These are phyloP conservation scores for Fusarium luffae DNA, from an alignment of 2,329 filamentous ascomycete species.

Conservation along the genomic window DNA sequence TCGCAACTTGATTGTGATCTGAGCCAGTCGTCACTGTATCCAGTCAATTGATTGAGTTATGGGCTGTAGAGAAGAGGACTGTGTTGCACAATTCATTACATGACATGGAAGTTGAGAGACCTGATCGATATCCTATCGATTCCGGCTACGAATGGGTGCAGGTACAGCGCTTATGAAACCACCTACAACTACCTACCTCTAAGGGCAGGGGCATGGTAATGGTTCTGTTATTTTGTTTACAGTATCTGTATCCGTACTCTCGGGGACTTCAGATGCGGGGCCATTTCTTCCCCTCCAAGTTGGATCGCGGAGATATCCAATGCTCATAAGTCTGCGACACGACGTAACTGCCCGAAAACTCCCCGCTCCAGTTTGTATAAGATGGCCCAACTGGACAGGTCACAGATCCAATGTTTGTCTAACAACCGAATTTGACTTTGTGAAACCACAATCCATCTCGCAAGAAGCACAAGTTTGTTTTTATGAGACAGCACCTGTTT, in stretches of 20 bases:
- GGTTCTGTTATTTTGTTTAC: neutral
- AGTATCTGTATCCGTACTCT: neutral
- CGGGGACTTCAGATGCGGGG: slow-evolving; percentile 19
- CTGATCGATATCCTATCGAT: neutral
- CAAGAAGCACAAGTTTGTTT: slow-evolving; percentile 16
- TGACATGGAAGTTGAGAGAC: neutral
- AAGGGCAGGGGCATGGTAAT: neutral
- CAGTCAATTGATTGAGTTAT: slow-evolving; percentile 31
- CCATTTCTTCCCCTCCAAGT: slow-evolving; percentile 8
- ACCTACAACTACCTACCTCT: no score
- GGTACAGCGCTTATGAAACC: neutral
- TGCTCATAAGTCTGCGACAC: slow-evolving; percentile 19
- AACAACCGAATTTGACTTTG: slow-evolving; percentile 9
- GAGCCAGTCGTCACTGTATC: slow-evolving; percentile 17
- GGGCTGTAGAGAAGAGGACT: slow-evolving; percentile 43
- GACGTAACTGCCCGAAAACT: slow-evolving; percentile 48
- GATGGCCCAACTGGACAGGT: neutral
- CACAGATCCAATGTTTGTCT: slow-evolving; percentile 6
- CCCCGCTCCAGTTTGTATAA: slow-evolving; percentile 45
- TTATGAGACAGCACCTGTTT: slow-evolving; percentile 16
- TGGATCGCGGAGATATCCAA: slow-evolving; percentile 30
- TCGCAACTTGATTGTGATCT: slow-evolving; percentile 47
- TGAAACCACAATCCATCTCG: slow-evolving; percentile 12
- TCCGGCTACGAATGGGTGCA: neutral
- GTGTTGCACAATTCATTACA: slow-evolving; percentile 36